A percentile compares a stretch with the other conserved stretches of the same genome.
Conservation (phyloP, 495 filamentous ascomycete species). For the Lophiostoma macrostomum region DNA sequence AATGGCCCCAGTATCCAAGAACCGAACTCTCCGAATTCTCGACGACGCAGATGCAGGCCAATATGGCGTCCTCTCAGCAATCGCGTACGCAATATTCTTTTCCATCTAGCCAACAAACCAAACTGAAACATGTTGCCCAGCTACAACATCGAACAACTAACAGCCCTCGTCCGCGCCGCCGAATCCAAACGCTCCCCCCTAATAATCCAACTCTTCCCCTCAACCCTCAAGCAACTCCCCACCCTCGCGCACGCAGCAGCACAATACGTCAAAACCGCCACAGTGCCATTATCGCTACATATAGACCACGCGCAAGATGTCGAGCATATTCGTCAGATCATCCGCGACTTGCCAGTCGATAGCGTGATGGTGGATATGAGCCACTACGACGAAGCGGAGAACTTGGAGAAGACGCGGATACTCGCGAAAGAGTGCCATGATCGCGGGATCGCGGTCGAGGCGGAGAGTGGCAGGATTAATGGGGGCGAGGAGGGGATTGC, state of each 20-base stretch:
- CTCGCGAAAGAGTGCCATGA: conserved; percentile 33
- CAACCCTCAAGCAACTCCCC: conserved; percentile 21
- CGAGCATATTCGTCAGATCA: conserved; percentile 27
- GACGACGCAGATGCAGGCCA: conserved; percentile 10
- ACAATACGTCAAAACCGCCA: conserved; percentile 22
- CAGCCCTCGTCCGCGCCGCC: conserved; percentile 23
- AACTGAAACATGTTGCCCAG: neutral
- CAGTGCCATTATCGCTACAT: conserved; percentile 33
- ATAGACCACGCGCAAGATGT: conserved; percentile 32
- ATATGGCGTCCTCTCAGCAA: conserved; percentile 21
- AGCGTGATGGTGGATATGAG: conserved; percentile 38
- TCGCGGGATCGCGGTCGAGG: conserved; percentile 35
- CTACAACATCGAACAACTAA: conserved; percentile 28
- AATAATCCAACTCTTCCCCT: conserved; percentile 24
- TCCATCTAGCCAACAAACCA: neutral
- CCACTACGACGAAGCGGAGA: conserved; percentile 36
- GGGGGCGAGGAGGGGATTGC: conserved; percentile 37
- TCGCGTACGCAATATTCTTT: conserved; percentile 10
- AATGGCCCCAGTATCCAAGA: conserved; percentile 3
- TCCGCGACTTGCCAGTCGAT: conserved; percentile 28
- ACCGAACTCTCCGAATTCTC: conserved; percentile 19
- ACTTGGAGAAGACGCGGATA: conserved; percentile 30
- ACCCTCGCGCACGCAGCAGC: conserved; percentile 28
- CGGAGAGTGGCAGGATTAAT: conserved; percentile 35
- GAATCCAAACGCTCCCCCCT: conserved; percentile 20